A percentile compares a stretch with the other conserved stretches of the same genome.
phyloP scores from a whole-genome alignment of 176 grass and related monocot species.

The Panicum miliaceum region DNA sequence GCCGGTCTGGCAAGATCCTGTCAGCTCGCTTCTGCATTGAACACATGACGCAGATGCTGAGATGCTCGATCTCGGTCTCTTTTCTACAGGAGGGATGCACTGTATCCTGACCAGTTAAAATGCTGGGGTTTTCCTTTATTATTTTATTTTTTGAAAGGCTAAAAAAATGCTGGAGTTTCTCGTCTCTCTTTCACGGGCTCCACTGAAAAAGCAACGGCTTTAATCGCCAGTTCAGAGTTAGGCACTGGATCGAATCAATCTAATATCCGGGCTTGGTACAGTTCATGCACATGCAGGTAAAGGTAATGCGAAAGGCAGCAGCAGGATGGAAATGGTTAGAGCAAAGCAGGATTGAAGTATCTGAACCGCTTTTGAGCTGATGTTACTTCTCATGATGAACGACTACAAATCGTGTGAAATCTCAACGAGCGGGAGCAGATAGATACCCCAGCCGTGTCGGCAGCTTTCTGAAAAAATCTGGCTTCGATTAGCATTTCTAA shows the following conservation, averaged over 20 bases:
- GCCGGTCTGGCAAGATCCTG: background rate
- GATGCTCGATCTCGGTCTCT: constrained; percentile 14
- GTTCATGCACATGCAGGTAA: background rate
- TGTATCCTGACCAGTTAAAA: background rate
- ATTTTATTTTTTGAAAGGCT: background rate
- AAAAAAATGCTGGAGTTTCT: background rate
- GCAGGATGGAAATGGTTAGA: background rate
- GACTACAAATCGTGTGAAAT: background rate
- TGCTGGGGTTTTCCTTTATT: background rate
- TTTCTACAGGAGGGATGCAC: background rate
- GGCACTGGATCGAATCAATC: too few relatives aligned
- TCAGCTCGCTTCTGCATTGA: constrained; percentile 17
- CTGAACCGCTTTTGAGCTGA: background rate
- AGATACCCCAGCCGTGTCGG: background rate
- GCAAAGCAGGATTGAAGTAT: too few relatives aligned
- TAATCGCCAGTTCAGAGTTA: background rate
- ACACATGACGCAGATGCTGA: constrained; percentile 43
- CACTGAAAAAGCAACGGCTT: background rate
- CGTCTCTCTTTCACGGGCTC: constrained; percentile 16
- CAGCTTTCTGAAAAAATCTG: background rate
- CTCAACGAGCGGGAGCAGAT: background rate
- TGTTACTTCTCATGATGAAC: background rate
- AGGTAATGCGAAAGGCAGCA: background rate
- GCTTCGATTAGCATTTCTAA: background rate
- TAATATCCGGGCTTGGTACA: background rate